These are phyloP conservation scores for Talaromyces sp. DNA, from an alignment of 2,329 filamentous ascomycete genomes.

Conservation along the genomic window DNA sequence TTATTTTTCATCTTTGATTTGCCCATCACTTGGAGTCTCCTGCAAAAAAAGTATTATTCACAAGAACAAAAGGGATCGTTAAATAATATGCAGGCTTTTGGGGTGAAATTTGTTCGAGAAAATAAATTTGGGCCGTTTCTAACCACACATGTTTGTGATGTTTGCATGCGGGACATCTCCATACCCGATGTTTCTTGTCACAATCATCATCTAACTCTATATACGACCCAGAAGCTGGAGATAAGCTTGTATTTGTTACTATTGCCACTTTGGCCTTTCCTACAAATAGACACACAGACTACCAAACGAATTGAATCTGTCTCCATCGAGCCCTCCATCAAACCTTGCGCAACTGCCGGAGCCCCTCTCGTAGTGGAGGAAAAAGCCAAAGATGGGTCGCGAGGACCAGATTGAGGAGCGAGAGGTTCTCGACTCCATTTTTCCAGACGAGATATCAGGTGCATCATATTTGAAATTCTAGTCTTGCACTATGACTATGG, in stretches of 20 bases:
- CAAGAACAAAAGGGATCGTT: neutral
- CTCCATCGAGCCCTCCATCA: neutral
- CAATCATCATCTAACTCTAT: neutral
- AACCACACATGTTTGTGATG: constrained; percentile 35
- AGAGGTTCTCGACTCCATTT: constrained; percentile 97
- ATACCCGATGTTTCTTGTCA: neutral
- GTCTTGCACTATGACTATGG: neutral
- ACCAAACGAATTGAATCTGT: neutral
- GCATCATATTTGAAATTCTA: constrained; percentile 16
- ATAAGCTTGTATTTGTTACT: neutral
- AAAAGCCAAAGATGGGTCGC: constrained; percentile 41
- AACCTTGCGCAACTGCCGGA: neutral
- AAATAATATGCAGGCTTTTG: neutral
- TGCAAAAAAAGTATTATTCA: neutral
- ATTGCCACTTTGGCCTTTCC: neutral
- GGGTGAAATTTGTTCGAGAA: constrained; percentile 5
- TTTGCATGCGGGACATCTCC: constrained; percentile 36
- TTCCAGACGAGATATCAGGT: constrained; percentile 96
- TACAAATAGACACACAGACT: neutral
- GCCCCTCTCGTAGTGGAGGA: neutral
- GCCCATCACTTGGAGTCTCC: constrained; percentile 37
- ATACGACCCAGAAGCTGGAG: neutral
- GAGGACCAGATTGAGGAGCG: constrained; percentile 96
- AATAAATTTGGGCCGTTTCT: constrained; percentile 21
- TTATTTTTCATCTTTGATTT: constrained; percentile 47